Conservation (phyloP, 2,329 filamentous ascomycete species). For the Zymoseptoria crescenta region DNA sequence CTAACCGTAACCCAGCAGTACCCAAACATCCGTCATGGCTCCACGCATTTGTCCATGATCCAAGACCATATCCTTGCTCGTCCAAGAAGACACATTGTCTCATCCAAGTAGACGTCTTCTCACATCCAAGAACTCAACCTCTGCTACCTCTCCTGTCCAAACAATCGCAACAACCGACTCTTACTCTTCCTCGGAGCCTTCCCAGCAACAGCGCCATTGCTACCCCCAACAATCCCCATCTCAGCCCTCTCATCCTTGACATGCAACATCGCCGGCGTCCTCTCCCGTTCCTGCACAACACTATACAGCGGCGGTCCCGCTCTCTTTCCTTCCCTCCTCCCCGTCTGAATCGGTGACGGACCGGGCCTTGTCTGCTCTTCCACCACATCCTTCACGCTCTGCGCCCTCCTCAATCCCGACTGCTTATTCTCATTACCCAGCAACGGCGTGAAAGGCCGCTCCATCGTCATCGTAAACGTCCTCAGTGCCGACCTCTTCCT, state of each 20-base stretch:
- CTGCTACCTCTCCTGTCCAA: constrained; percentile 9
- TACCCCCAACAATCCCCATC: not conserved
- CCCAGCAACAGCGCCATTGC: not conserved
- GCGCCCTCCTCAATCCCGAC: constrained; percentile 20
- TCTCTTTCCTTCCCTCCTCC: not conserved
- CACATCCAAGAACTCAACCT: not conserved
- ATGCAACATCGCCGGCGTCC: constrained; percentile 12
- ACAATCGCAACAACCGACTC: constrained; percentile 22
- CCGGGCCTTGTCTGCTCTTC: constrained; percentile 2
- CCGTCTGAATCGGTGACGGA: constrained; percentile 3
- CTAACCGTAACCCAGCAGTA: not conserved
- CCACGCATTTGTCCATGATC: not conserved
- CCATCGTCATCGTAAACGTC: constrained; percentile 28
- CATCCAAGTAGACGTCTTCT: not conserved
- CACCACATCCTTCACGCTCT: constrained; percentile 22
- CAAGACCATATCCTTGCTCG: not conserved
- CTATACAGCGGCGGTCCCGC: constrained; percentile 14
- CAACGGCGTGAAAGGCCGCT: constrained; percentile 28
- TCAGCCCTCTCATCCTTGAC: constrained; percentile 7
- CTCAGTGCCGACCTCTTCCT: constrained; percentile 23
- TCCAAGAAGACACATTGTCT: not conserved
- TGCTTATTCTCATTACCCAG: constrained; percentile 19
- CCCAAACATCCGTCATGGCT: not conserved
- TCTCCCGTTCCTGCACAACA: constrained; percentile 15
- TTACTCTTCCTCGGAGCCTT: constrained; percentile 10